A percentile compares a stretch with the other conserved stretches of the same genome.
These are phyloP conservation scores for Dipteronia dyeriana DNA, from an alignment of 345 rosid species.

Conservation along the genomic window DNA sequence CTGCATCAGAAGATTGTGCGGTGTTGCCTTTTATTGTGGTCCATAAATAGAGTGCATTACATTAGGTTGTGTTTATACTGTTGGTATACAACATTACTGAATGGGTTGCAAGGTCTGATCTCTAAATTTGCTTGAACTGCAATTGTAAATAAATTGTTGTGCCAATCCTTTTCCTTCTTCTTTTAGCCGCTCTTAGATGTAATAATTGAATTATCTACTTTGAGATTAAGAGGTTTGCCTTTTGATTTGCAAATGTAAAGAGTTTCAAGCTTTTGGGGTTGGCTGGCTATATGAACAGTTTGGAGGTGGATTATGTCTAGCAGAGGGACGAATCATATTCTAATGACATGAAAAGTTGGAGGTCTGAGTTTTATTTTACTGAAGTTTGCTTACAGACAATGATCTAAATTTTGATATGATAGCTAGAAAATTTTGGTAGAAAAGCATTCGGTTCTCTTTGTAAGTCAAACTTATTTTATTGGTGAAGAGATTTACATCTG, in stretches of 20 bases:
- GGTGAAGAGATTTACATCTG: neutral
- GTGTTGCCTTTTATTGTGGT: neutral
- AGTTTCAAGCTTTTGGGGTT: neutral
- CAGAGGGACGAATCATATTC: neutral
- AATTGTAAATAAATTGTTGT: neutral
- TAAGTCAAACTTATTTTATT: neutral
- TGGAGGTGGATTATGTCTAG: conserved; percentile 3
- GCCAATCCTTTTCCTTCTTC: neutral
- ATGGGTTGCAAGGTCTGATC: neutral
- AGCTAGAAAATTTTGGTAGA: conserved; percentile 7
- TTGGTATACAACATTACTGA: neutral
- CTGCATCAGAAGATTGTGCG: neutral
- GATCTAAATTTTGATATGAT: conserved; percentile 4
- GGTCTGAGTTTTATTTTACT: neutral
- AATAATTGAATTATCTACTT: neutral
- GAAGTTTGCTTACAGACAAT: neutral
- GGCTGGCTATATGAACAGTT: neutral
- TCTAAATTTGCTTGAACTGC: neutral
- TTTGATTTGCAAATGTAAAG: neutral
- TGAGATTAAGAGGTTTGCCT: neutral
- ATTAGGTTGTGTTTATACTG: neutral
- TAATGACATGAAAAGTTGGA: neutral
- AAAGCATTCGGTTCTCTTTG: neutral
- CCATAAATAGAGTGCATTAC: neutral
- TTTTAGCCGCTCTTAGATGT: neutral